These are phyloP conservation scores for Calocera viscosa DNA, from an alignment of 768 basidiomycete species.

Conservation along the genomic window DNA sequence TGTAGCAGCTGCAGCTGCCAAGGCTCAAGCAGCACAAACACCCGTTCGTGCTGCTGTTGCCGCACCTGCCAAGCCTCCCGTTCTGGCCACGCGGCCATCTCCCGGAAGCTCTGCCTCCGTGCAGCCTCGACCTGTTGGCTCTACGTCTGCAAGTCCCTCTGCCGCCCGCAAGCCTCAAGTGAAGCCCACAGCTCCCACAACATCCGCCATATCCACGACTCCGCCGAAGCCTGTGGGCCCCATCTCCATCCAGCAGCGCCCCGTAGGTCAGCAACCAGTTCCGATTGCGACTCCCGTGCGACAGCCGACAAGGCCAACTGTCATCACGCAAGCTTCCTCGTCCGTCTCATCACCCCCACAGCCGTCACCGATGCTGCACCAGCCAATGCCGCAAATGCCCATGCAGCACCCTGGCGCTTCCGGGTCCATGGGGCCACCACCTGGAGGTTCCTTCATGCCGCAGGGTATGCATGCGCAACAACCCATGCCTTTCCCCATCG, in stretches of 20 bases:
- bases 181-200: background rate
- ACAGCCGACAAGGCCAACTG: conserved; percentile 7
- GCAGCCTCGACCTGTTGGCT: background rate
- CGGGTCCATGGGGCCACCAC: conserved; percentile 2
- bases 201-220: background rate
- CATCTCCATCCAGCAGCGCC: conserved; percentile 1
- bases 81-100: background rate
- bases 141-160: background rate
- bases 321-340: background rate
- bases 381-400: conserved; percentile 7
- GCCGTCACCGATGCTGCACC: background rate
- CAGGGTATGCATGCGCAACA: background rate
- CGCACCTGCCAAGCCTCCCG: background rate
- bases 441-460: background rate
- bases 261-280: conserved; percentile 6
- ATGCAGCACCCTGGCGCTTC: background rate
- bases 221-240: background rate
- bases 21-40: conserved; percentile 13
- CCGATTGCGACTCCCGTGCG: conserved; percentile 7
- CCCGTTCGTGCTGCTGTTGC: conserved; percentile 2
- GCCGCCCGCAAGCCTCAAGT: background rate
- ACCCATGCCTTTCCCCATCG: background rate
- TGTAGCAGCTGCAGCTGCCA: conserved; percentile 18
- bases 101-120: background rate
- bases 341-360: background rate